A percentile compares a stretch with the other conserved stretches of the same genome.
Conservation (phyloP, 2,329 filamentous ascomycete genomes). For the Phyllosticta paracitricarpa region DNA sequence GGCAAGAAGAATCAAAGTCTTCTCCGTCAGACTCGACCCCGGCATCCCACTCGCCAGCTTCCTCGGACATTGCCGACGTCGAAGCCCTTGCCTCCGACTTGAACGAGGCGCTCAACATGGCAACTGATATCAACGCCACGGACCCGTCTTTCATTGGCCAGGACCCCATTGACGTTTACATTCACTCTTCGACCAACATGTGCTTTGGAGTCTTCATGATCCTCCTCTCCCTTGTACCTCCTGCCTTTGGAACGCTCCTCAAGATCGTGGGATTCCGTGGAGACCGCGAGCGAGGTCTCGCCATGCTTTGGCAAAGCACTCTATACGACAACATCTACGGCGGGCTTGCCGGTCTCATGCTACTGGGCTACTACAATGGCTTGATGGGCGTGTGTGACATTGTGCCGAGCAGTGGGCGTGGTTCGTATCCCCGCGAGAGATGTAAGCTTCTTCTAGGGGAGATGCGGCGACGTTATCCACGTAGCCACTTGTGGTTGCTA, state of each 20-base stretch:
- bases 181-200: slow-evolving; percentile 80
- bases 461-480: slow-evolving; percentile 71
- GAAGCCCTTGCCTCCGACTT: background rate
- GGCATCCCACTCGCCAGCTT: slow-evolving; percentile 11
- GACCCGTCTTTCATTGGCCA: slow-evolving; percentile 43
- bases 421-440: slow-evolving; percentile 56
- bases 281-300: slow-evolving; percentile 70
- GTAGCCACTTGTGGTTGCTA: slow-evolving; percentile 74
- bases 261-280: slow-evolving; percentile 86
- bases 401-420: slow-evolving; percentile 48
- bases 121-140: background rate
- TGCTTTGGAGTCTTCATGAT: slow-evolving; percentile 82
- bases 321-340: slow-evolving; percentile 83
- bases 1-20: background rate
- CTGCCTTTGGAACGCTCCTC: slow-evolving; percentile 76
- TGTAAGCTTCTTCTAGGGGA: slow-evolving; percentile 57
- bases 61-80: background rate
- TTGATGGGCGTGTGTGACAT: slow-evolving; percentile 84
- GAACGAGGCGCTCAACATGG: background rate
- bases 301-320: slow-evolving; percentile 84
- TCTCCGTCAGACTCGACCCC: slow-evolving; percentile 13
- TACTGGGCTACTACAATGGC: slow-evolving; percentile 82
- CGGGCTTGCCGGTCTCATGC: slow-evolving; percentile 71
- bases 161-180: slow-evolving; percentile 73
- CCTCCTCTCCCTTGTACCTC: slow-evolving; percentile 86